A percentile compares a stretch with the other conserved stretches of the same genome.
These are phyloP conservation scores for Vachellia pachyceras DNA, from an alignment of 306 rosid species.

Conservation along the genomic window DNA sequence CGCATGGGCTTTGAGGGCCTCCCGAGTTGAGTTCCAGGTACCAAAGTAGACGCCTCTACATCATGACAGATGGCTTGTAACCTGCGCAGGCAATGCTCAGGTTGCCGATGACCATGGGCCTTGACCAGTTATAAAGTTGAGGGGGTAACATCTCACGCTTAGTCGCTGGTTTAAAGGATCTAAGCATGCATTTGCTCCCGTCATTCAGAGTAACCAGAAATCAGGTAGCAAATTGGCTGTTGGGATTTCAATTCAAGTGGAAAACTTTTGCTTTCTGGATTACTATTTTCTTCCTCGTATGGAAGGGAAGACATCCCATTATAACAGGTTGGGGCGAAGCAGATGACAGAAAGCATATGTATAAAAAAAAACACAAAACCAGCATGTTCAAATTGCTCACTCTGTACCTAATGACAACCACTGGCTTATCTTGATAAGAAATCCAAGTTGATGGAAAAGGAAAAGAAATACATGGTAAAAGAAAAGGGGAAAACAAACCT, in stretches of 20 bases:
- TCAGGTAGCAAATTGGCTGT: conserved; percentile 54
- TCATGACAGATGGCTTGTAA: conserved; percentile 41
- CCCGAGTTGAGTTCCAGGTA: conserved; percentile 67
- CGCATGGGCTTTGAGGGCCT: conserved; percentile 57
- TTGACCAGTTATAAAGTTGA: conserved; percentile 58
- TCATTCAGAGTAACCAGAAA: conserved; percentile 62
- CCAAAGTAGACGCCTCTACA: conserved; percentile 58
- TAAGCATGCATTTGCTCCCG: conserved; percentile 82
- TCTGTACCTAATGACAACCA: conserved; percentile 11
- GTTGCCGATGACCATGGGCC: conserved; percentile 62
- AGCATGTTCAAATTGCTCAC: conserved; percentile 10
- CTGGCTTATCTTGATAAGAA: conserved; percentile 24
- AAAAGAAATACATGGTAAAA: conserved; percentile 26
- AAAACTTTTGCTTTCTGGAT: neutral
- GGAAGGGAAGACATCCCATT: conserved; percentile 18
- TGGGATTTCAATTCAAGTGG: conserved; percentile 33
- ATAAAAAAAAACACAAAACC: conserved; percentile 28
- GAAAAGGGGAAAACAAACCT: neutral
- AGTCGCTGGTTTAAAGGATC: conserved; percentile 69
- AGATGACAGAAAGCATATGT: conserved; percentile 14
- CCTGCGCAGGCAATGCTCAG: conserved; percentile 55
- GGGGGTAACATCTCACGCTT: conserved; percentile 62
- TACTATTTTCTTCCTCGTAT: neutral
- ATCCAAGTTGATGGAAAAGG: conserved; percentile 27
- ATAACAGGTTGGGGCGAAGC: conserved; percentile 6